Percentiles rank a stretch among this genome's conserved stretches.
Evolutionary conservation across 805 yeast genomes (phyloP).

Genomic region (Kuraishia borneana): DNA sequence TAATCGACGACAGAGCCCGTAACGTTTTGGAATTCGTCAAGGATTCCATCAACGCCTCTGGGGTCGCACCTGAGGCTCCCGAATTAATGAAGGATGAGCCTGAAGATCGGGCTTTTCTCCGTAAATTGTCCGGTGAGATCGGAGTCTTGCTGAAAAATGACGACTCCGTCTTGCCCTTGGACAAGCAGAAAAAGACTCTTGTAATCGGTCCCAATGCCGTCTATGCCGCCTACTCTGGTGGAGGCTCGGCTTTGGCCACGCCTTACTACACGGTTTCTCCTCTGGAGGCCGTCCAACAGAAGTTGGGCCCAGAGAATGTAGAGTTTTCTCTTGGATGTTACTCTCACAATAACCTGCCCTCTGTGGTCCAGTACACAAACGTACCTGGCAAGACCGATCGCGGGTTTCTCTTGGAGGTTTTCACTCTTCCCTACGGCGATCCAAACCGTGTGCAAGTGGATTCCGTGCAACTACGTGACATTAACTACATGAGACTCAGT

Average conservation of each 20-base stretch:
- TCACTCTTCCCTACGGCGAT: slow-evolving; percentile 18
- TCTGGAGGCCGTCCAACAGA: slow-evolving; percentile 27
- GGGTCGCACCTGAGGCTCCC: slow-evolving; percentile 30
- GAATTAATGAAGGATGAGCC: slow-evolving; percentile 30
- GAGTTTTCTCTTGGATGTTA: slow-evolving; percentile 22
- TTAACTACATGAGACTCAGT: slow-evolving; percentile 13
- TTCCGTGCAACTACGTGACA: slow-evolving; percentile 17
- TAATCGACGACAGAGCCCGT: slow-evolving; percentile 37
- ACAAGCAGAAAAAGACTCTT: slow-evolving; percentile 26
- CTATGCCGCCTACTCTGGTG: slow-evolving; percentile 40
- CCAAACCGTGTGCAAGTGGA: slow-evolving; percentile 9
- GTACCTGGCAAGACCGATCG: slow-evolving; percentile 10
- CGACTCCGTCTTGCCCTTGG: slow-evolving; percentile 32
- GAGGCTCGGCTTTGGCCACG: slow-evolving; percentile 47
- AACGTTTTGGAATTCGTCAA: slow-evolving; percentile 35
- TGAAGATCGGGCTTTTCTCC: slow-evolving; percentile 31
- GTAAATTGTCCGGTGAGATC: slow-evolving; percentile 37
- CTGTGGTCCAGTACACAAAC: slow-evolving; percentile 15
- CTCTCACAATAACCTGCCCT: slow-evolving; percentile 22
- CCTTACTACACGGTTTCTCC: slow-evolving; percentile 39
- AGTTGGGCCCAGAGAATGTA: slow-evolving; percentile 13
- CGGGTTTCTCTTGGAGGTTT: slow-evolving; percentile 17
- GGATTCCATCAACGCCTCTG: slow-evolving; percentile 25
- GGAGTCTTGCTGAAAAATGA: slow-evolving; percentile 46
- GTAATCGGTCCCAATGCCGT: slow-evolving; percentile 54